A percentile compares a stretch with the other conserved stretches of the same genome.
phyloP scores from a whole-genome alignment of 192 early-diverging fungal genomes.

The Pecoramyces ruminantium region DNA sequence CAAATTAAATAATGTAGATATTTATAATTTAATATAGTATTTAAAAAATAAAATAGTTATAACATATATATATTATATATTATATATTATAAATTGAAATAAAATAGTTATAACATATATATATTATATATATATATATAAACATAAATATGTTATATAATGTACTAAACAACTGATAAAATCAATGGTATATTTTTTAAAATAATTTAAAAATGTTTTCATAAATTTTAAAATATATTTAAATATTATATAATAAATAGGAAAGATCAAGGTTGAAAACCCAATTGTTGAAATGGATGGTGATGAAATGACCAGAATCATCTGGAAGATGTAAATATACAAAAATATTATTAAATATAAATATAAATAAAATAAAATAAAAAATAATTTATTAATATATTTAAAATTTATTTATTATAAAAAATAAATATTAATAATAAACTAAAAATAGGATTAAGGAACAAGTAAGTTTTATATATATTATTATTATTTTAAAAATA shows the following conservation, averaged over 20 bases:
- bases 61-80: too few relatives aligned
- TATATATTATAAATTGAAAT: too few relatives aligned
- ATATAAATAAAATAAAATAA: not conserved
- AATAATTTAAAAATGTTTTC: not conserved
- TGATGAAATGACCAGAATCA: constrained; percentile 98
- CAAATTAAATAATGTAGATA: too few relatives aligned
- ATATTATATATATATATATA: too few relatives aligned
- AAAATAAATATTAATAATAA: constrained; percentile 43
- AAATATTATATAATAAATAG: not conserved
- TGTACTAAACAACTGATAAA: not conserved
- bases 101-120: too few relatives aligned
- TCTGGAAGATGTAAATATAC: constrained; percentile 13
- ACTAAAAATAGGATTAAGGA: constrained; percentile 67
- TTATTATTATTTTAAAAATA: not conserved
- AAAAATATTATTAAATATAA: not conserved
- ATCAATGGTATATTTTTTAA: not conserved
- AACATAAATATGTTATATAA: too few relatives aligned
- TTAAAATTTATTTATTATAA: not conserved
- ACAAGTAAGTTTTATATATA: not conserved
- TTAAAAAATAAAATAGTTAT: too few relatives aligned
- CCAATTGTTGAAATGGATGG: constrained; percentile 80
- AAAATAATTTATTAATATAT: not conserved
- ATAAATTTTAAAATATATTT: not conserved
- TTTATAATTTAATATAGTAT: too few relatives aligned
- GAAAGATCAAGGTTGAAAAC: constrained; percentile 59